Conservation (phyloP, 176 grass and related monocot species). For the Stipa capillata region DNA sequence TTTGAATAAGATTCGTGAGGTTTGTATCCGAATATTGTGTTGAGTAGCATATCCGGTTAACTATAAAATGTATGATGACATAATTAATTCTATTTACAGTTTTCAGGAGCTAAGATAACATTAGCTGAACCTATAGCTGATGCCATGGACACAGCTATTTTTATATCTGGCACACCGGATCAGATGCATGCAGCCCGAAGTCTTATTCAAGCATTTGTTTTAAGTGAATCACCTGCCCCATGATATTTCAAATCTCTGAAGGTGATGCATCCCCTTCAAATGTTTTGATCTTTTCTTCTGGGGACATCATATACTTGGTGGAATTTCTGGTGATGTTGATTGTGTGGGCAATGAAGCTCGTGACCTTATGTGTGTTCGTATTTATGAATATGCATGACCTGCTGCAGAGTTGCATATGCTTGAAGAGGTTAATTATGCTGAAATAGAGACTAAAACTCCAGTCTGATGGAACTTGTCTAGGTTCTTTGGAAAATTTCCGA, state of each 20-base stretch:
- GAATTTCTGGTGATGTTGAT: constrained; percentile 15
- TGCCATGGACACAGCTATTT: constrained; percentile 53
- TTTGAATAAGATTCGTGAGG: constrained; percentile 74
- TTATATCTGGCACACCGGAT: constrained; percentile 74
- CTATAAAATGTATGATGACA: too few relatives aligned
- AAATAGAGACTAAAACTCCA: constrained; percentile 7
- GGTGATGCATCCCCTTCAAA: constrained; percentile 19
- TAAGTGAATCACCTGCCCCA: constrained; percentile 56
- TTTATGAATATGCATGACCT: constrained; percentile 15
- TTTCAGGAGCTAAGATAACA: constrained; percentile 91
- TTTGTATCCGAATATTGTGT: constrained; percentile 32
- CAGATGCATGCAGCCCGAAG: constrained; percentile 88
- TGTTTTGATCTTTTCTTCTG: constrained; percentile 3
- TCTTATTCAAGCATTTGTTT: constrained; percentile 91
- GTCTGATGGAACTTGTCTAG: background rate
- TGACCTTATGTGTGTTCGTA: constrained; percentile 21
- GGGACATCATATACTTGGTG: background rate
- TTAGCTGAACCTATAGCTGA: constrained; percentile 64
- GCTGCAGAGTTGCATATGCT: constrained; percentile 10
- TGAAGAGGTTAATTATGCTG: constrained; percentile 20
- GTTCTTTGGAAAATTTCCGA: too few relatives aligned
- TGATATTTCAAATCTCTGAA: constrained; percentile 27
- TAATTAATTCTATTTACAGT: too few relatives aligned
- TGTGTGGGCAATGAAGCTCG: too few relatives aligned
- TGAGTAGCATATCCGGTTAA: background rate